Conservation (phyloP, 805 yeast genomes). For the Isabelozyma rhagii region DNA sequence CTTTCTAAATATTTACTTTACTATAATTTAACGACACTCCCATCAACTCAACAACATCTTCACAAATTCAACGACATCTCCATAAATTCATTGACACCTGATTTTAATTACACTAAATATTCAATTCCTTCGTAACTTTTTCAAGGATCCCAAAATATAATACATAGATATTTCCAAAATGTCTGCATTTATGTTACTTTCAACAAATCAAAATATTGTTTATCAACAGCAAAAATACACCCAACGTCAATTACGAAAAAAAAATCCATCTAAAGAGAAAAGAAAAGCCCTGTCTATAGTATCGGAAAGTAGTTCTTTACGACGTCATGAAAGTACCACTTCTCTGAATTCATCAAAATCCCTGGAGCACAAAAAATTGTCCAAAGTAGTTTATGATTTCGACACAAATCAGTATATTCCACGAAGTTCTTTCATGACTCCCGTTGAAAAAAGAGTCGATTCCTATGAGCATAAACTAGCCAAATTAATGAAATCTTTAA, state of each 20-base stretch:
- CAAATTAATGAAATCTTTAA: slow-evolving; percentile 3
- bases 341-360: slow-evolving; percentile 1
- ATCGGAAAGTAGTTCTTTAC: neutral
- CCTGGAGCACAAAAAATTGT: neutral
- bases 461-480: slow-evolving; percentile 8
- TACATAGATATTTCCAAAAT: neutral
- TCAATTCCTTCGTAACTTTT: no score
- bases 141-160: no score
- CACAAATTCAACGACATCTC: no score
- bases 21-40: no score
- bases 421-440: slow-evolving; percentile 4
- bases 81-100: no score
- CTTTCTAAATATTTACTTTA: no score
- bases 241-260: neutral
- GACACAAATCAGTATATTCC: slow-evolving; percentile 6
- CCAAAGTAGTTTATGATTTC: slow-evolving; percentile 10
- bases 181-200: slow-evolving; percentile 4
- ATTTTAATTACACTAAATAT: no score
- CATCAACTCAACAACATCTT: no score
- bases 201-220: slow-evolving; percentile 1
- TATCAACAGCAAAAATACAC: neutral
- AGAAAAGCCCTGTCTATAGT: neutral
- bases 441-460: slow-evolving; percentile 7
- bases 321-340: neutral
- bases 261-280: neutral